phyloP scores from a whole-genome alignment of 306 rosid genomes.

The Inga leiocalycina region DNA sequence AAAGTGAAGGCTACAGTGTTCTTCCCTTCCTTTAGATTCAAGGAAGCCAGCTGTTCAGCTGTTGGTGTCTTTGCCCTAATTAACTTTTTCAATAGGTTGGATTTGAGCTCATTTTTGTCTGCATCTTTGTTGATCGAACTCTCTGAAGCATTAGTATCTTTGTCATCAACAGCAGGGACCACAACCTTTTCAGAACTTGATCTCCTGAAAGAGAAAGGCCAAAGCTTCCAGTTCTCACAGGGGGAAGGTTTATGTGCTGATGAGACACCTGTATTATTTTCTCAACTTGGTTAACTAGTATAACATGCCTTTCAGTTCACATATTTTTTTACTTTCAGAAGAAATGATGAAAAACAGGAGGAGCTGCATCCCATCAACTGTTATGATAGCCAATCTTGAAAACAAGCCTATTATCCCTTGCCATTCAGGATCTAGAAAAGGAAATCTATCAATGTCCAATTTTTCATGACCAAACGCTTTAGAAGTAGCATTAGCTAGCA shows the following conservation, averaged over 20 bases:
- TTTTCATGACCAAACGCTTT: constrained; percentile 35
- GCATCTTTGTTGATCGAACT: constrained; percentile 30
- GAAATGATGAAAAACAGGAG: constrained; percentile 38
- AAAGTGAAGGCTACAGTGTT: constrained; percentile 81
- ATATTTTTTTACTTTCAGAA: constrained; percentile 38
- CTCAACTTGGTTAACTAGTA: constrained; percentile 48
- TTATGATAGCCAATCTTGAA: constrained; percentile 34
- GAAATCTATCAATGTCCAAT: constrained; percentile 40
- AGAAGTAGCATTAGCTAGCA: constrained; percentile 40
- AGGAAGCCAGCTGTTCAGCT: constrained; percentile 86
- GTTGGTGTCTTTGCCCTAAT: constrained; percentile 68
- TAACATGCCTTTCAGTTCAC: constrained; percentile 36
- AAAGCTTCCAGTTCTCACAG: constrained; percentile 74
- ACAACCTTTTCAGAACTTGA: constrained; percentile 43
- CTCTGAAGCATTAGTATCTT: constrained; percentile 51
- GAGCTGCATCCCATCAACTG: constrained; percentile 43
- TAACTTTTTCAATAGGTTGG: constrained; percentile 46
- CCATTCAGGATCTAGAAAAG: constrained; percentile 33
- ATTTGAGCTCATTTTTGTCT: constrained; percentile 37
- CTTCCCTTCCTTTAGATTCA: constrained; percentile 86
- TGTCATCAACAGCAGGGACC: constrained; percentile 43
- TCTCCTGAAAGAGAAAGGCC: constrained; percentile 77
- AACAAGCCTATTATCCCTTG: constrained; percentile 40
- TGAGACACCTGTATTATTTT: constrained; percentile 65
- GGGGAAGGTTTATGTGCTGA: constrained; percentile 43